Percentiles rank a stretch among this genome's conserved stretches.
Conservation (phyloP, 345 rosid genomes). For the Arabidopsis arenosa region DNA sequence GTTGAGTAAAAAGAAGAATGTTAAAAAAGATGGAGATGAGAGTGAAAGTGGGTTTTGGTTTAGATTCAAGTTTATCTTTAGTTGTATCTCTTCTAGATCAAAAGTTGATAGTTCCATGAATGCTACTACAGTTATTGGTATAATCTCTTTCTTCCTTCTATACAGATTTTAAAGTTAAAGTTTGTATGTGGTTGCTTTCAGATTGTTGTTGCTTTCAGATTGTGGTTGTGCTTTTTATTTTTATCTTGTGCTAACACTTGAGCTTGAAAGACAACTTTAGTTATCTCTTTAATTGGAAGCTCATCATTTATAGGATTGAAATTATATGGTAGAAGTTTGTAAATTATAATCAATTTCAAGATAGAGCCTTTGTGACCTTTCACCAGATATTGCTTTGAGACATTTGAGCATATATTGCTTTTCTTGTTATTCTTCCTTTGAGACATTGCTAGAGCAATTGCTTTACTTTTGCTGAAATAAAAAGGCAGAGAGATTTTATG, state of each 20-base stretch:
- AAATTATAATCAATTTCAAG: background rate
- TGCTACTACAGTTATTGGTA: conserved; percentile 53
- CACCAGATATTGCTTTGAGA: background rate
- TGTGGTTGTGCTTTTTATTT: conserved; percentile 4
- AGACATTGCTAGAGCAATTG: background rate
- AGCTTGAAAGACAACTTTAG: background rate
- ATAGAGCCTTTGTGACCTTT: conserved; percentile 2
- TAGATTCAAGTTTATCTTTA: conserved; percentile 56
- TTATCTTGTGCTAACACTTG: background rate
- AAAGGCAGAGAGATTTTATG: background rate
- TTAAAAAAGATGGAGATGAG: conserved; percentile 49
- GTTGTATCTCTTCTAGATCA: conserved; percentile 81
- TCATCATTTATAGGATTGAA: background rate
- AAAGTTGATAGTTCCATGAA: conserved; percentile 79
- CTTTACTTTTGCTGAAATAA: background rate
- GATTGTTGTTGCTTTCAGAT: conserved; percentile 29
- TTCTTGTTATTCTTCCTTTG: background rate
- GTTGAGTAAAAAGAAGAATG: conserved; percentile 48
- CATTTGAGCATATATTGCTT: background rate
- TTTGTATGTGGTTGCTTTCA: conserved; percentile 12
- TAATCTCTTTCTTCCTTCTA: background rate
- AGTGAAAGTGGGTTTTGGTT: conserved; percentile 70
- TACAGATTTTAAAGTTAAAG: background rate
- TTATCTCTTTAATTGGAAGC: conserved; percentile 8
- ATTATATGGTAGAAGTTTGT: background rate